These are phyloP conservation scores for Hordeum marinum DNA, from an alignment of 176 grass and related monocot species.

Conservation along the genomic window DNA sequence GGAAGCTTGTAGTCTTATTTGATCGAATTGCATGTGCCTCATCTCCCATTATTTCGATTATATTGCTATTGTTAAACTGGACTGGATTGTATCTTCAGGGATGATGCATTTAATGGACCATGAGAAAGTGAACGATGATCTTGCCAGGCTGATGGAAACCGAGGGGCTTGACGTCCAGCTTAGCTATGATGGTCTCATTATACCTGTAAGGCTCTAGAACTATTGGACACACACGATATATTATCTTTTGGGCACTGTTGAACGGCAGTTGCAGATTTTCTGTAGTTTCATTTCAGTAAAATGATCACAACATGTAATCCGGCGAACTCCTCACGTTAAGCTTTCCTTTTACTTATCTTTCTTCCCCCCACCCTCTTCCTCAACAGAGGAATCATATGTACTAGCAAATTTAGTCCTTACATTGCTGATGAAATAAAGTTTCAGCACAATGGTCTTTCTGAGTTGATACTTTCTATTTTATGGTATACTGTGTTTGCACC, in stretches of 20 bases:
- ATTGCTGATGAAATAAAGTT: slow-evolving; percentile 3
- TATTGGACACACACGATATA: not conserved
- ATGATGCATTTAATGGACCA: slow-evolving; percentile 99
- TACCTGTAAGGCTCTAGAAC: slow-evolving; percentile 77
- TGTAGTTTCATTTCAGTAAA: slow-evolving; percentile 1
- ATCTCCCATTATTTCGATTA: slow-evolving; percentile 28
- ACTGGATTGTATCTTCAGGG: slow-evolving; percentile 44
- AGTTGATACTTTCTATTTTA: not conserved
- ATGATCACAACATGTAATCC: slow-evolving; percentile 30
- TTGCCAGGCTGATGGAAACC: slow-evolving; percentile 65
- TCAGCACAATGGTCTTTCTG: not conserved
- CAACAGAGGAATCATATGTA: slow-evolving; percentile 23
- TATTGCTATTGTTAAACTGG: slow-evolving; percentile 17
- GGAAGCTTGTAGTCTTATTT: slow-evolving; percentile 9
- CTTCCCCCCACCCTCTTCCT: not conserved
- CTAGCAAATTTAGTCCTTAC: slow-evolving; percentile 4
- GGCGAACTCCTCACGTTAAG: slow-evolving; percentile 9
- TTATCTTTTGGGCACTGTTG: not conserved
- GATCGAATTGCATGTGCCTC: not conserved
- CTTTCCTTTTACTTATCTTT: slow-evolving; percentile 4
- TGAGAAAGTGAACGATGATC: slow-evolving; percentile 68
- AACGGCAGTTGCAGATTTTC: not conserved
- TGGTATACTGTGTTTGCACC: slow-evolving; percentile 1
- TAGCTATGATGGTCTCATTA: slow-evolving; percentile 81
- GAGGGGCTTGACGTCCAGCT: slow-evolving; percentile 90